These are phyloP conservation scores for Colletotrichum theobromicola DNA, from an alignment of 2,329 filamentous ascomycete species.

Conservation along the genomic window DNA sequence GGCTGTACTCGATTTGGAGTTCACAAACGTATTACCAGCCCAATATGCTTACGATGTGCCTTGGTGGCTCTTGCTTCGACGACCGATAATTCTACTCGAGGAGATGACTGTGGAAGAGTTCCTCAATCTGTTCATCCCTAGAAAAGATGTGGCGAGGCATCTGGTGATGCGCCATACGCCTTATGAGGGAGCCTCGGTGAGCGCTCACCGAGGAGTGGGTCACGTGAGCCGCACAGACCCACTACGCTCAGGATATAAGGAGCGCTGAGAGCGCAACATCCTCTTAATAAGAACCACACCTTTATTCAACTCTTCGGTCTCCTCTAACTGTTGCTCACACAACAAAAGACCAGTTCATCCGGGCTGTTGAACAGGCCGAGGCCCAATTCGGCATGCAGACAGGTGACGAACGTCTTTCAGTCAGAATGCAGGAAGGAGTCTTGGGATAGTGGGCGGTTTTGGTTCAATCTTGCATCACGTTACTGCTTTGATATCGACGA, in stretches of 20 bases:
- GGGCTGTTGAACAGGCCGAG: slow-evolving; percentile 34
- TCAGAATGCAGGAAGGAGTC: slow-evolving; percentile 39
- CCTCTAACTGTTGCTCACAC: too few relatives aligned
- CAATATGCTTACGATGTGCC: slow-evolving; percentile 42
- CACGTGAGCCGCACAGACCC: too few relatives aligned
- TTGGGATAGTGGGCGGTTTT: slow-evolving; percentile 38
- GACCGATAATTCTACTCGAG: slow-evolving; percentile 29
- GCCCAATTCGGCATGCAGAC: background rate
- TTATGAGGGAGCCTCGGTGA: background rate
- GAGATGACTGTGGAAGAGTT: slow-evolving; percentile 26
- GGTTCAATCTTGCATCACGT: slow-evolving; percentile 41
- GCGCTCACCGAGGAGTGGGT: too few relatives aligned
- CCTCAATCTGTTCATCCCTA: slow-evolving; percentile 30
- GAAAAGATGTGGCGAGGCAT: too few relatives aligned
- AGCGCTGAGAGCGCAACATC: too few relatives aligned
- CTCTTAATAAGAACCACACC: too few relatives aligned
- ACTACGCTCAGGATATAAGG: too few relatives aligned
- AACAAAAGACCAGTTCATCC: slow-evolving; percentile 41
- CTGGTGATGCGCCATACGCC: too few relatives aligned
- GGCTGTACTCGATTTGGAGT: slow-evolving; percentile 44
- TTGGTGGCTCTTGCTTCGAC: slow-evolving; percentile 41
- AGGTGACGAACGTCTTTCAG: slow-evolving; percentile 19
- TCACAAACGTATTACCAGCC: slow-evolving; percentile 43
- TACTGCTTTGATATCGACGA: slow-evolving; percentile 40
- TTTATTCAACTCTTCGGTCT: too few relatives aligned